These are phyloP conservation scores for Lasiosphaeris hirsuta DNA, from an alignment of 495 filamentous ascomycete species.

Conservation along the genomic window DNA sequence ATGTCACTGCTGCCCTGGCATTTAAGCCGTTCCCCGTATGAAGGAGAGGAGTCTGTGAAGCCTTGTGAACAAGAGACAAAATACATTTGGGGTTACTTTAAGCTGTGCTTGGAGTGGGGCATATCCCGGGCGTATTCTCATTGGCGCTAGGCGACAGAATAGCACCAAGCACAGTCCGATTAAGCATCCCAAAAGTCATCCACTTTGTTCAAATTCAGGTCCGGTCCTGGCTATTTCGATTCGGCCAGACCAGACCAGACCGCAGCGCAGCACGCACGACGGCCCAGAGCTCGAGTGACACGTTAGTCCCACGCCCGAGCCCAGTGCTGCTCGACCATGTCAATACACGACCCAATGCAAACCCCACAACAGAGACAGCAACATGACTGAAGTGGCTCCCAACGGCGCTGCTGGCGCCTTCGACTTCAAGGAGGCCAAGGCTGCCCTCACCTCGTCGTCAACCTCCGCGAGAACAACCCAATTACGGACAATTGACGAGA, in stretches of 20 bases:
- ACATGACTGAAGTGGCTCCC: constrained; percentile 43
- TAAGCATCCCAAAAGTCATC: constrained; percentile 6
- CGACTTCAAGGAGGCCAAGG: constrained; percentile 32
- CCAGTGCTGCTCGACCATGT: constrained; percentile 26
- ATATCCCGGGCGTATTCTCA: not conserved
- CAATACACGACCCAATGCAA: constrained; percentile 28
- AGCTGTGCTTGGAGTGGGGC: no score
- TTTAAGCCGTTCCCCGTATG: no score
- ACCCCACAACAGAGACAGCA: constrained; percentile 32
- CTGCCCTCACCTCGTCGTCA: constrained; percentile 49
- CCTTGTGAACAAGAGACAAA: no score
- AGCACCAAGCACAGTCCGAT: constrained; percentile 10
- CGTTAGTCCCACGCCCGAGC: constrained; percentile 11
- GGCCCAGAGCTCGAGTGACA: constrained; percentile 3
- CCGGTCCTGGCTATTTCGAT: not conserved
- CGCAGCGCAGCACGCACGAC: not conserved
- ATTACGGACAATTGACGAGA: constrained; percentile 46
- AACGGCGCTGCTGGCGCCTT: constrained; percentile 30
- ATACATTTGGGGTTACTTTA: no score
- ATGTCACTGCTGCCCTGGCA: no score
- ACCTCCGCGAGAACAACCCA: constrained; percentile 42
- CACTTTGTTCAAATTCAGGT: constrained; percentile 24
- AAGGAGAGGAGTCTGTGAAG: no score
- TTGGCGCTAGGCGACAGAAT: not conserved
- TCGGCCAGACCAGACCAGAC: not conserved